Base-by-base conservation (phyloP, 441 rosid species). In the Codiaeum variegatum region DNA sequence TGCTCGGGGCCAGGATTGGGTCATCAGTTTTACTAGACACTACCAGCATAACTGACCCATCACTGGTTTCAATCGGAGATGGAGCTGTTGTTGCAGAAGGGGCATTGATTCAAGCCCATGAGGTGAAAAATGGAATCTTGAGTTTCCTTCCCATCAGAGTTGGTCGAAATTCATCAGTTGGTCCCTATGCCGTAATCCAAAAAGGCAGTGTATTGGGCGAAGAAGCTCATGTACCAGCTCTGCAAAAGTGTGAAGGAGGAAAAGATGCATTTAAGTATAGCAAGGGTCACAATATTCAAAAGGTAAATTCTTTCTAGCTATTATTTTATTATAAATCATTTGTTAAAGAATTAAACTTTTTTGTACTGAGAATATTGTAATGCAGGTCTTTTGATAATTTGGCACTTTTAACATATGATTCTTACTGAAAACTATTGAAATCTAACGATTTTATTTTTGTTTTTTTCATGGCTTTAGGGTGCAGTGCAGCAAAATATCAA, bases 11-110 rank as follows among this genome's bases (percentile, higher is more conserved):
- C 31, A 85, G 76, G 77, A 83, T 88, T 47, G 95, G 87, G 54
- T 81, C 91, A 54, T 86, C 88, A 49, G 90, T 88, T 66, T 64
- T 88, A 79, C 83, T 90, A 0, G 92, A 90, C 60, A 83, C 88
- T 1, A 78, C 83, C 40, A 88, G 85, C 54, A 86, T 90, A 29
- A 85, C 92, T 38, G 92, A 86, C 70, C 95, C 91, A 18, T 84
- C 91, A 67, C 78, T 88, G 31, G 85, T 88, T 74, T 86, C 87
- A 4, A 84, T 90, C 13, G 91, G 91, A 73, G 88, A 90, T 78
- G 90, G 92, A 74, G 81, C 83, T 62, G 88, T 88, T 49, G 76
- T 90, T 64, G 81, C 95, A 19, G 95, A 90, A 78, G 92, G 92
- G 34, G 87, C 88, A 38, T 46, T 86, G 74, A 52, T 90, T 76